These are phyloP conservation scores for Umbelopsis sp. DNA, from an alignment of 371 early-diverging fungal genomes.

Conservation along the genomic window DNA sequence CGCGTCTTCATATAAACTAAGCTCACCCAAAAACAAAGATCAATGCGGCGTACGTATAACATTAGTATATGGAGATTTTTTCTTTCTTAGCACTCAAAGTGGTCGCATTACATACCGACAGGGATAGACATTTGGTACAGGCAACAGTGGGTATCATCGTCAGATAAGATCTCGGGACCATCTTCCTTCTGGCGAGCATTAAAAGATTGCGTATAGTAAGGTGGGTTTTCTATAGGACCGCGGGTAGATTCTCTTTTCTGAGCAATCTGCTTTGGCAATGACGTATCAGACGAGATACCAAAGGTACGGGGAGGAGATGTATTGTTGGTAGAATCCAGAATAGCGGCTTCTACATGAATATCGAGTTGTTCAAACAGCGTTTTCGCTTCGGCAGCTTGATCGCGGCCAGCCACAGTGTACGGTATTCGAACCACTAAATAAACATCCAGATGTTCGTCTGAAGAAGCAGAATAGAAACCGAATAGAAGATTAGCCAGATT, in stretches of 20 bases:
- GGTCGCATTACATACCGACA: conserved; percentile 51
- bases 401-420: conserved; percentile 34
- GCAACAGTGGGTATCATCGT: conserved; percentile 56
- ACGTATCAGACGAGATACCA: conserved; percentile 31
- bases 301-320: conserved; percentile 26
- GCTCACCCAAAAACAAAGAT: too few species aligned
- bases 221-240: conserved; percentile 39
- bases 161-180: conserved; percentile 46
- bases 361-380: conserved; percentile 58
- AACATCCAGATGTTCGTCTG: conserved; percentile 49
- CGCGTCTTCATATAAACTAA: conserved; percentile 37
- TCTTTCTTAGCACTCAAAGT: not conserved
- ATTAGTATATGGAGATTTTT: too few species aligned
- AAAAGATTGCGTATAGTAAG: conserved; percentile 61
- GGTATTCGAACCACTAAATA: conserved; percentile 39
- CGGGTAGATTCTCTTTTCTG: conserved; percentile 25
- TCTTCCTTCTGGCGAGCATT: conserved; percentile 54
- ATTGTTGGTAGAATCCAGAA: conserved; percentile 37
- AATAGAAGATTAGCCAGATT: not conserved
- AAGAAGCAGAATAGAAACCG: not conserved
- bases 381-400: conserved; percentile 31
- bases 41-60: too few species aligned
- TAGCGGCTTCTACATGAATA: conserved; percentile 63
- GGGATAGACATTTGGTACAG: conserved; percentile 62
- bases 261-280: conserved; percentile 37